These are phyloP conservation scores for Ophiostoma sp. DNA, from an alignment of 2,329 filamentous ascomycete species.

Conservation along the genomic window DNA sequence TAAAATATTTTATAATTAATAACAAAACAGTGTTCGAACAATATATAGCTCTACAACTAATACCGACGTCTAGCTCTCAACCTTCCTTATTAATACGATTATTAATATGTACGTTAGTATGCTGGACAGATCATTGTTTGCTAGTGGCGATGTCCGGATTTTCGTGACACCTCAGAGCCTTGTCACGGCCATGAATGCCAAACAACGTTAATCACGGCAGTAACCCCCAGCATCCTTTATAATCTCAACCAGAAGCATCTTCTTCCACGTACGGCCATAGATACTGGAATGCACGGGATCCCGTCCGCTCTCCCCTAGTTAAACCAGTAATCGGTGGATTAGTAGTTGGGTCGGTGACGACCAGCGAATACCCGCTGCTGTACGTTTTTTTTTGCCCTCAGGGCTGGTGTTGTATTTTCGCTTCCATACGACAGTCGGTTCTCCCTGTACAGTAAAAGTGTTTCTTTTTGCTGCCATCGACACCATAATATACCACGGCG, in stretches of 20 bases:
- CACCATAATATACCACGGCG: no score
- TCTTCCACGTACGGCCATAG: slow-evolving; percentile 4
- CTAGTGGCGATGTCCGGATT: no score
- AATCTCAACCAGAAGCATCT: neutral
- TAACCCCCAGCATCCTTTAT: neutral
- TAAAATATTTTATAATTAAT: no score
- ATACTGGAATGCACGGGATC: slow-evolving; percentile 4
- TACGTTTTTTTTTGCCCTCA: neutral
- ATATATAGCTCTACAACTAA: no score
- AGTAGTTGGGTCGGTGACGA: slow-evolving; percentile 9
- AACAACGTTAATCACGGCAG: neutral
- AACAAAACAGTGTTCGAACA: no score
- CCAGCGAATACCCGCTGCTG: slow-evolving; percentile 3
- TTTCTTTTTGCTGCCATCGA: neutral
- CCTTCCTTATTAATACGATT: no score
- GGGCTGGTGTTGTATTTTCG: neutral
- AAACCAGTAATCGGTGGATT: slow-evolving; percentile 8
- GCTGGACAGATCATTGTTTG: no score
- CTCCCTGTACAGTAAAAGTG: no score
- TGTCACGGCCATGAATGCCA: neutral
- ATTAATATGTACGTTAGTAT: no score
- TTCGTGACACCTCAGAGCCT: no score
- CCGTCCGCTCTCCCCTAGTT: slow-evolving; percentile 8
- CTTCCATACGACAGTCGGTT: neutral
- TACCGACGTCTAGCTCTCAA: no score